These are phyloP conservation scores for Rhododendron griersonianum DNA, from an alignment of 148 eudicot species.

Conservation along the genomic window DNA sequence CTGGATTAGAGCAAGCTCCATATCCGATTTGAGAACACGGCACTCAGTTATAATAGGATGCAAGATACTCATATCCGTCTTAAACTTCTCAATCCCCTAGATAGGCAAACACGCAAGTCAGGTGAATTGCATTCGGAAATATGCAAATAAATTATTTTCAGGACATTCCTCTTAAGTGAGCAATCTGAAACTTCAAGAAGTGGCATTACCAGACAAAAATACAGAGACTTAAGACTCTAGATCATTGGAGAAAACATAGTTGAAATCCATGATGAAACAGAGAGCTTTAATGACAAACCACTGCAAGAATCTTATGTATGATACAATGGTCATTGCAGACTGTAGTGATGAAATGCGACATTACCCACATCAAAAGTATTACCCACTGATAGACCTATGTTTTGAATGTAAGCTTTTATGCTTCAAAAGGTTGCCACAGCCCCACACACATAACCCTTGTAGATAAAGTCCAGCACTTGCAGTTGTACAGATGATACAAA, in stretches of 20 bases:
- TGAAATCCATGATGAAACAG: background rate
- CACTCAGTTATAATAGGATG: conserved; percentile 95
- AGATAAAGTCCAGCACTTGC: background rate
- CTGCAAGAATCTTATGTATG: background rate
- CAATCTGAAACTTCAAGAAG: background rate
- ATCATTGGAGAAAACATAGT: background rate
- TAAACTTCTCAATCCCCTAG: conserved; percentile 83
- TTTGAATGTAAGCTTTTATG: background rate
- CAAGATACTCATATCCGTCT: conserved; percentile 57
- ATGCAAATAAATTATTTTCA: background rate
- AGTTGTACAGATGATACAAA: background rate
- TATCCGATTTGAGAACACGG: conserved; percentile 74
- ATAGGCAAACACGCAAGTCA: conserved; percentile 8
- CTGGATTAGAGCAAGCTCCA: conserved; percentile 85
- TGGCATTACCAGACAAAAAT: background rate
- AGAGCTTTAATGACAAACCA: background rate
- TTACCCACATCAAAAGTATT: background rate
- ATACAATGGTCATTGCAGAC: background rate
- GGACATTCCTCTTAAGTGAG: background rate
- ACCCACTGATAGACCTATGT: background rate
- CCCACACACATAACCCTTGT: background rate
- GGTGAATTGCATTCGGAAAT: background rate
- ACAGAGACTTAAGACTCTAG: background rate
- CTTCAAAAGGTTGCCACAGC: background rate
- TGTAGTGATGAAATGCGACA: background rate